Evolutionary conservation across 2,329 filamentous ascomycete species (phyloP), one percentile per base, ranked within the genome.

Genomic region (Hawksworthiomyces lignivorus): DNA sequence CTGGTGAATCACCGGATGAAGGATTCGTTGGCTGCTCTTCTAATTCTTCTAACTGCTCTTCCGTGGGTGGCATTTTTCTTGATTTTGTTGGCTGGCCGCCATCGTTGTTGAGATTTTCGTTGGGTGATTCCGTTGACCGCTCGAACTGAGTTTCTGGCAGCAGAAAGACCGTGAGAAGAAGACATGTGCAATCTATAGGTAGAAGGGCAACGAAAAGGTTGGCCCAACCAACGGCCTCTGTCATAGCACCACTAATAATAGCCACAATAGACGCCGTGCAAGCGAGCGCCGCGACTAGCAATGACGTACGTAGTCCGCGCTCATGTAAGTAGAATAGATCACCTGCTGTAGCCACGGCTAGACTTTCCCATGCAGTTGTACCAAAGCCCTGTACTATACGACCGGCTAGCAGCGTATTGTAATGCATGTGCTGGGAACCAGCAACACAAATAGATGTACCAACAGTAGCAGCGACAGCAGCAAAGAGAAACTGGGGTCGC

Each of bases 251-350:
- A 14, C 51, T 47, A 20, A 58, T 49, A 22, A 60, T 54, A 11
- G 55, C 51, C 0, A 61, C 56, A 19, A 57, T 50, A 5, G 53
- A 54, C 0, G 52, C 48, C 34, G 58, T 50, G 40, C 56, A 59
- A 1, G 57, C 54, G 10, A 59, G 46, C 3, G 56, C 57, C 3
- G 56, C 48, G 3, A 61, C 57, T 5, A 60, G 48, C 11, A 60
- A 17, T 5, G 57, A 54, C 1, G 57, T 58, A 5, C 57, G 51
- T 29, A 54, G 42, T 1, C 51, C 58, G 7, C 58, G 52, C 36
- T 60, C 53, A 33, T 61, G 56, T 15, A 61, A 42, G 47, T 55
- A 60, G 41, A 58, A 59, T 44, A 61, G 54, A 36, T 61, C 58
- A 9, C 58, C 57, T 7, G 60, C 51, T 2, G 56, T 50, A 3